Percentiles rank a stretch among this genome's conserved stretches.
Evolutionary conservation across 2,329 filamentous ascomycete genomes (phyloP).

Genomic region (Tolypocladium guangdongense): DNA sequence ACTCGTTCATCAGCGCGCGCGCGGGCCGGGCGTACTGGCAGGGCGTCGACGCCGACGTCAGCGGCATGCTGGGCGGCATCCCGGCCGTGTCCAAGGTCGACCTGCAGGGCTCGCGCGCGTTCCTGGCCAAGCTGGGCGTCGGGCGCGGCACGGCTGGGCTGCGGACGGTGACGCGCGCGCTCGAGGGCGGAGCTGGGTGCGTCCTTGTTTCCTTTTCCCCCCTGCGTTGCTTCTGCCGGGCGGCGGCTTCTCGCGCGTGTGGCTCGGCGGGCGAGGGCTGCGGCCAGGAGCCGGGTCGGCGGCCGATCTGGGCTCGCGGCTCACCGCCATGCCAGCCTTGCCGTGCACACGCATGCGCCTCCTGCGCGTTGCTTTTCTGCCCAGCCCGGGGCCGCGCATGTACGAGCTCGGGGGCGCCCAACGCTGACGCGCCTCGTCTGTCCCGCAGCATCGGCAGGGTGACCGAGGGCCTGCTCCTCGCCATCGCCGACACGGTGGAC

Average conservation of each 20-base stretch:
- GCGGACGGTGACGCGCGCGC: slow-evolving; percentile 6
- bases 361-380: background rate
- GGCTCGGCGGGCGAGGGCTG: background rate
- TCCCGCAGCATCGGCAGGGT: slow-evolving; percentile 59
- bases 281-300: background rate
- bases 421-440: background rate
- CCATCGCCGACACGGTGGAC: slow-evolving; percentile 57
- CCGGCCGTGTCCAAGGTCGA: slow-evolving; percentile 35
- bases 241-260: too few species aligned
- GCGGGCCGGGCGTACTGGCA: slow-evolving; percentile 33
- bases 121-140: slow-evolving; percentile 45
- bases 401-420: background rate
- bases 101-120: slow-evolving; percentile 52
- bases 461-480: slow-evolving; percentile 59
- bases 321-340: background rate
- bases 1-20: slow-evolving; percentile 19
- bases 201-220: too few species aligned
- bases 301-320: background rate
- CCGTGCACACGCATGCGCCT: too few species aligned
- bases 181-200: slow-evolving; percentile 14
- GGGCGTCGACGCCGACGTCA: slow-evolving; percentile 28
- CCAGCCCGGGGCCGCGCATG: background rate
- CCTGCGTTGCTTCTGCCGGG: too few species aligned
- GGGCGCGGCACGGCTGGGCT: slow-evolving; percentile 4
- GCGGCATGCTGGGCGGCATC: slow-evolving; percentile 68